Base-by-base conservation (phyloP, 1,284 basidiomycete genomes). In the Cutaneotrichosporon mucoides region DNA sequence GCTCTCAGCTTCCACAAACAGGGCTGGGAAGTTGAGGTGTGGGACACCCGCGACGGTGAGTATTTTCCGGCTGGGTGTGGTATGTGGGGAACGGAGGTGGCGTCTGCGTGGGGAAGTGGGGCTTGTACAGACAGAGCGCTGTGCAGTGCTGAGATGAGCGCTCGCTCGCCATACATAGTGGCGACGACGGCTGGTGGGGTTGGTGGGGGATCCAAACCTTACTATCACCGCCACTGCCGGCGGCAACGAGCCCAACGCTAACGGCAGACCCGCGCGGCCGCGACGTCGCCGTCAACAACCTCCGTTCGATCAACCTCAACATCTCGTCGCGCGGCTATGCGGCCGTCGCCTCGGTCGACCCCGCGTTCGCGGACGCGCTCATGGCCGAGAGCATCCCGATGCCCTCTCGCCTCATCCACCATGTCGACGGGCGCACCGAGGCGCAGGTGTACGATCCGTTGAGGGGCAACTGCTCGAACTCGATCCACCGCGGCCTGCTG, bases 341-440 rank as follows among this genome's bases (percentile, higher is more conserved):
- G 65, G 94, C 94, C 38, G 81, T 98, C 46, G 82, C 87, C 67
- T 85, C 86, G 53, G 85, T 98, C 66, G 87, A 92, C 77, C 82
- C 88, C 34, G 83, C 82, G 41, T 82, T 89, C 53, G 86, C 89
- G 34, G 83, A 86, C 62, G 82, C 86, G 57, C 89, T 97, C 68
- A 79, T 96, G 65, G 78, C 86, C 64, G 83, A 87, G 47, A 87
- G 88, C 35, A 92, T 98, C 76, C 93, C 94, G 63, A 96, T 99
- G 92, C 86, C 84, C 63, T 92, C 90, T 37, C 84, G 96, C 55
- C 96, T 98, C 92, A 93, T 99, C 66, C 95, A 99, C 80, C 85
- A 86, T 73, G 71, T 77, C 58, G 80, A 84, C 67, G 89, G 90
- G 57, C 82, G 81, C 34, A 81, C 84, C 65, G 84, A 90, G 70